Evolutionary conservation across 164 flowering plant genomes (phyloP), one percentile per base, ranked within the genome.

Genomic region (Magnolia sinica): DNA sequence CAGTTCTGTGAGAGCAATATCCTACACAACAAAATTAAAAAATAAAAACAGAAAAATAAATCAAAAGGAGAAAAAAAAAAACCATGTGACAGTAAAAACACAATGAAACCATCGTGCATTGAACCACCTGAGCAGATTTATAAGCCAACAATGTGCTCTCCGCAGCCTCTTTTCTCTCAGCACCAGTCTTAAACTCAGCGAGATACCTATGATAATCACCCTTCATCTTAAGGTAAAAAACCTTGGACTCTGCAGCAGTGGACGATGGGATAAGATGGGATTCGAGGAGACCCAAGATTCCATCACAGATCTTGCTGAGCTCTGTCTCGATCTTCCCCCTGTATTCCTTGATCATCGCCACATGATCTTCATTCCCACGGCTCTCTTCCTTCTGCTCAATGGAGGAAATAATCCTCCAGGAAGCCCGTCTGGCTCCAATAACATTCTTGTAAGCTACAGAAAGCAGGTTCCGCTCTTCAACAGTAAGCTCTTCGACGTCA

Each of bases 341-440:
- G 73, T 76, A 76, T 20, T 76, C 78, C 73, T 76, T 76, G 73
- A 76, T 76, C 23, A 19, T 20, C 7, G 73, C 51, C 13, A 76
- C 77, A 27, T 76, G 77, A 13, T 76, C 78, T 52, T 69, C 78
- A 55, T 76, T 76, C 16, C 78, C 78, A 19, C 78, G 73, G 70
- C 78, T 76, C 78, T 75, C 77, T 66, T 75, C 77, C 77, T 75
- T 75, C 49, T 75, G 77, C 63, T 75, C 77, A 19, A 75, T 76
- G 24, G 78, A 76, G 18, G 78, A 76, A 29, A 76, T 76, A 50
- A 76, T 76, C 66, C 78, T 52, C 78, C 78, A 76, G 10, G 78
- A 76, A 9, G 78, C 78, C 49, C 78, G 70, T 19, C 73, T 16
- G 6, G 78, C 78, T 52, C 78, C 78, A 4, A 76, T 76, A 10